Base-by-base conservation (phyloP, 2,329 filamentous ascomycete genomes). In the Paraphaeosphaeria sporulosa region DNA sequence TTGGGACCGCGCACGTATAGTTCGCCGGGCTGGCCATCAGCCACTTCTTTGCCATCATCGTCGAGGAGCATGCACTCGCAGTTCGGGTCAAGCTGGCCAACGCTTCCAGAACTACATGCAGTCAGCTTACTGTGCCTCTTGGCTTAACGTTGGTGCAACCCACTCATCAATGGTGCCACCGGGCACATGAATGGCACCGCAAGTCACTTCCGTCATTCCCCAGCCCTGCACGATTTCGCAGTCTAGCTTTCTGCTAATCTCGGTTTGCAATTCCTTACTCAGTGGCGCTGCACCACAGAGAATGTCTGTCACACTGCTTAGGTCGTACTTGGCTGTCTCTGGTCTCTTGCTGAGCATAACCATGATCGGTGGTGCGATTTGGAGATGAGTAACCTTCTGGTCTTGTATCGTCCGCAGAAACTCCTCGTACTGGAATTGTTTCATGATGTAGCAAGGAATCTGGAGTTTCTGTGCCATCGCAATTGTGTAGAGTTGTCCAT, bases 401-500 rank as follows among this genome's bases (percentile, higher is more conserved):
- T 65, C 66, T 56, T 80, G 74, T 1, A 81, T 79, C 10, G 69
- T 66, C 5, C 68, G 67, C n/a, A 80, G 63, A 55, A 77, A 81
- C 46, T 76, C 73, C 38, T 74, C 71, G 59, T 76, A 80, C n/a
- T 75, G 68, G 59, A 81, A 81, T 32, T 75, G 70, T 51, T 76
- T 73, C 78, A 81, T 80, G 52, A 80, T 75, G 55, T 79, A 80
- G 19, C 74, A 71, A 0, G 78, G 77, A 13, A 86, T 81, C 1
- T 81, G 79, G 8, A 84, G 76, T 47, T 79, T 80, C 17, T 82
- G 74, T 0, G 78, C 82, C 70, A 79, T 78, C 47, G 75, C 66
- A 50, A 77, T 77, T 13, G 73, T 74, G 52, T 78, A 81, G 3
- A 80, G 69, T 57, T 81, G 78, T 4, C 84, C 84, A 62, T 85